These are phyloP conservation scores for Ballota nigra DNA, from an alignment of 257 asterid species.

Conservation along the genomic window DNA sequence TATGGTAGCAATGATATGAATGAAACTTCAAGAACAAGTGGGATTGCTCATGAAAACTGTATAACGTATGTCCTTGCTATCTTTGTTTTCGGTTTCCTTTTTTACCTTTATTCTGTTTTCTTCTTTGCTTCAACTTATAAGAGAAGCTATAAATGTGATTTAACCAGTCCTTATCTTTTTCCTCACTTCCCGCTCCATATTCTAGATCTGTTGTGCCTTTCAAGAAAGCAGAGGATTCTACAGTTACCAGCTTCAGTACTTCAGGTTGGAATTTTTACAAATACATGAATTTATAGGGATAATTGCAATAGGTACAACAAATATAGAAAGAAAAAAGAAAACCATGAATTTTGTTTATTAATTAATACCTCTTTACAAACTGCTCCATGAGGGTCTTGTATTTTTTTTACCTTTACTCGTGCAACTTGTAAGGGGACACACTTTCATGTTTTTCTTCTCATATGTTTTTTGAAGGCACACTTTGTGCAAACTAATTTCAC, in stretches of 20 bases:
- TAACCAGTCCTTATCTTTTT: slow-evolving; percentile 5
- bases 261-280: slow-evolving; percentile 54
- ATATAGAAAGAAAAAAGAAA: not conserved
- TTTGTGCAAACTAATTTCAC: too few species aligned
- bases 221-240: slow-evolving; percentile 46
- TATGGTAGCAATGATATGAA: slow-evolving; percentile 50
- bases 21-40: slow-evolving; percentile 58
- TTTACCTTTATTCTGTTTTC: not conserved
- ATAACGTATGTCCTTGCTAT: slow-evolving; percentile 53
- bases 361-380: not conserved
- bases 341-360: not conserved
- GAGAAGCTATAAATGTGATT: not conserved
- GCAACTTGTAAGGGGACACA: not conserved
- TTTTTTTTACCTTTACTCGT: not conserved
- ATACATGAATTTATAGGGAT: not conserved
- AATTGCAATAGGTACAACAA: not conserved
- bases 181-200: slow-evolving; percentile 10
- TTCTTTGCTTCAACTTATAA: not conserved
- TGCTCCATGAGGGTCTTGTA: not conserved
- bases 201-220: slow-evolving; percentile 69
- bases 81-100: not conserved
- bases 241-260: slow-evolving; percentile 70
- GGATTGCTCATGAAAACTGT: slow-evolving; percentile 73
- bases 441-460: not conserved
- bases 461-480: too few species aligned